A percentile compares a stretch with the other conserved stretches of the same genome.
These are phyloP conservation scores for Boletus hoseneyae DNA, from an alignment of 1,284 basidiomycete genomes.

Conservation along the genomic window DNA sequence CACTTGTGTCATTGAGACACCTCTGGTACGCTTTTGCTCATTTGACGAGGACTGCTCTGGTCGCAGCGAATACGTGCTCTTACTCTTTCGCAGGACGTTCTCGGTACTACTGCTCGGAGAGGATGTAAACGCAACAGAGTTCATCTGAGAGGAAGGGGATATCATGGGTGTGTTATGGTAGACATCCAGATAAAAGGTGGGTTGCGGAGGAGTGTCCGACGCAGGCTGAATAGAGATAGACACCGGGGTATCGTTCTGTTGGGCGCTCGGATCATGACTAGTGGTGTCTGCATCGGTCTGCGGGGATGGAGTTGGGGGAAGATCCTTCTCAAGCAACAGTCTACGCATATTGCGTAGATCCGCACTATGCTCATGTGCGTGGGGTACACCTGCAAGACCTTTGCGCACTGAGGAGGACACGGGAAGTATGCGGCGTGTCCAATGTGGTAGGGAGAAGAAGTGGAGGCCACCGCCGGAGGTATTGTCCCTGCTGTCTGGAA, in stretches of 20 bases:
- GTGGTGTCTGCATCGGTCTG: neutral
- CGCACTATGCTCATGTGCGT: constrained; percentile 31
- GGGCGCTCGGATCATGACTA: constrained; percentile 2
- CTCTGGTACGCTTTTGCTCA: constrained; percentile 41
- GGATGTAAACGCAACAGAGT: constrained; percentile 25
- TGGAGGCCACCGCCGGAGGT: constrained; percentile 33
- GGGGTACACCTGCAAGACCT: constrained; percentile 16
- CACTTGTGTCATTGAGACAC: constrained; percentile 43
- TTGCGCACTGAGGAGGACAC: constrained; percentile 29
- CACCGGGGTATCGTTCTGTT: constrained; percentile 14
- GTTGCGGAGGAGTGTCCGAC: constrained; percentile 14
- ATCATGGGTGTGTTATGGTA: constrained; percentile 20
- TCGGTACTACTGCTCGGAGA: constrained; percentile 11
- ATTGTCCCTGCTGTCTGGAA: constrained; percentile 1
- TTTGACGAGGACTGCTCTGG: constrained; percentile 8
- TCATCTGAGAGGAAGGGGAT: constrained; percentile 18
- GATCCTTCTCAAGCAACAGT: constrained; percentile 55
- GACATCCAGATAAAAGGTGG: constrained; percentile 23
- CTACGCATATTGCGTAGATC: constrained; percentile 21
- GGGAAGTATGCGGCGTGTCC: constrained; percentile 51
- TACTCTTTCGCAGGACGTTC: constrained; percentile 27
- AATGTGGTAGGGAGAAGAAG: constrained; percentile 64
- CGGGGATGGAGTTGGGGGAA: constrained; percentile 57
- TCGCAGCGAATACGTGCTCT: constrained; percentile 24
- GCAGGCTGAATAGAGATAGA: constrained; percentile 19